Percentiles rank a stretch among this genome's conserved stretches.
These are phyloP conservation scores for Fusarium odoratissimum DNA, from an alignment of 2,329 filamentous ascomycete genomes.

Conservation along the genomic window DNA sequence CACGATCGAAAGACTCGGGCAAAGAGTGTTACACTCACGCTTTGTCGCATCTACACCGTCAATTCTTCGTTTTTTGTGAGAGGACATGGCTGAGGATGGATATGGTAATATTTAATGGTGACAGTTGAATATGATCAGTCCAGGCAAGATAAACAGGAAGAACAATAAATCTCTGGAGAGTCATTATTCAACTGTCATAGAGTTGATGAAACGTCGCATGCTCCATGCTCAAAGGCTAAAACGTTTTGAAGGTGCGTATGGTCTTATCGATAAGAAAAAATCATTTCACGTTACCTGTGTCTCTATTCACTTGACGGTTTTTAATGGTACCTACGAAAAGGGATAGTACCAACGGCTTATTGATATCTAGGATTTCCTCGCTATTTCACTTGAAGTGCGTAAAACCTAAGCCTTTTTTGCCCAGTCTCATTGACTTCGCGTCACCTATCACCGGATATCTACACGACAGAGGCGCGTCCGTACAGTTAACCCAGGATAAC, in stretches of 20 bases:
- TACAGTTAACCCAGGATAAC: conserved; percentile 4
- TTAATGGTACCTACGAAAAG: not conserved
- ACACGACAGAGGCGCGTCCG: conserved; percentile 31
- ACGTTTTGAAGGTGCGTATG: not conserved
- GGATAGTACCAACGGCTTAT: not conserved
- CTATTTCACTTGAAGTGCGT: not conserved
- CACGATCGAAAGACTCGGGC: not conserved
- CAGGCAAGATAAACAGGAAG: not conserved
- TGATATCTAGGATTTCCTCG: not conserved
- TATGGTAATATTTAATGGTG: no score
- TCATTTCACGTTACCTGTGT: not conserved
- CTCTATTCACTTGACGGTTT: not conserved
- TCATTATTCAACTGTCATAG: not conserved
- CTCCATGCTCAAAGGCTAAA: not conserved
- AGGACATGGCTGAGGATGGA: conserved; percentile 40
- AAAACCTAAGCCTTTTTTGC: not conserved
- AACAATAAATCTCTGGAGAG: not conserved
- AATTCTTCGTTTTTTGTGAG: conserved; percentile 52
- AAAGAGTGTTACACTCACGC: conserved; percentile 41
- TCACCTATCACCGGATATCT: conserved; percentile 18
- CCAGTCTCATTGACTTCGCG: not conserved
- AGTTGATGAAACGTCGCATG: not conserved
- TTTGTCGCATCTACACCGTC: conserved; percentile 46
- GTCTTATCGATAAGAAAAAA: conserved; percentile 36
- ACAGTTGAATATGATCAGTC: not conserved